A percentile compares a stretch with the other conserved stretches of the same genome.
phyloP scores from a whole-genome alignment of 2,329 filamentous ascomycete species.

The Cercospora sesami region DNA sequence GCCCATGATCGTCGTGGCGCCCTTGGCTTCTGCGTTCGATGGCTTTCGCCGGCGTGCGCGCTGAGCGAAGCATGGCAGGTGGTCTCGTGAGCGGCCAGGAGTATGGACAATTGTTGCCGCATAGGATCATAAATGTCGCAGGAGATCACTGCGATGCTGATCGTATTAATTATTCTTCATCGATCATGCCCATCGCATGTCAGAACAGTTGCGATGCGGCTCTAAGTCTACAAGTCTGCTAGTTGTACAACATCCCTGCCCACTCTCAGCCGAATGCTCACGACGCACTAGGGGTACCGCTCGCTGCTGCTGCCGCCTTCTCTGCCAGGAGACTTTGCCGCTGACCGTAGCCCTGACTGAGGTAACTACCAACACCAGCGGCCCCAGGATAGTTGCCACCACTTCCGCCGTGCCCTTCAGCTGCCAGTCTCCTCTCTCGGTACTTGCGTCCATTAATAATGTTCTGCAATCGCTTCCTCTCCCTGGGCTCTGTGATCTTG shows the following conservation, averaged over 20 bases:
- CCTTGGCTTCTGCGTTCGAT: not conserved
- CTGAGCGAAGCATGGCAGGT: conserved; percentile 3
- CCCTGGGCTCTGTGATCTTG: conserved; percentile 41
- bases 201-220: not conserved
- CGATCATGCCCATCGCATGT: not conserved
- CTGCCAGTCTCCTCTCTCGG: conserved; percentile 40
- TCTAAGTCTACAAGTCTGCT: not conserved
- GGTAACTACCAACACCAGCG: conserved; percentile 34
- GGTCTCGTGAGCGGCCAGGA: conserved; percentile 11
- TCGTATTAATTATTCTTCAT: not conserved
- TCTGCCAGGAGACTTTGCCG: conserved; percentile 12
- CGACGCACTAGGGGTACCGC: conserved; percentile 1
- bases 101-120: not conserved
- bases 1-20: not conserved
- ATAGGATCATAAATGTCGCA: not conserved
- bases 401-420: conserved; percentile 39
- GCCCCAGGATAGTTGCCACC: conserved; percentile 41
- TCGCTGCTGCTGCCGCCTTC: conserved; percentile 7
- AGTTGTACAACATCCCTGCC: not conserved
- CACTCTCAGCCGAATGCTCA: not conserved
- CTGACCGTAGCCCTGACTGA: conserved; percentile 32
- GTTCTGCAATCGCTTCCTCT: conserved; percentile 42
- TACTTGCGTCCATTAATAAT: conserved; percentile 46
- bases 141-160: not conserved
- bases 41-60: not conserved